Evolutionary conservation across 2,329 filamentous ascomycete species (phyloP).

Genomic region (Hymenoscyphus repandus): DNA sequence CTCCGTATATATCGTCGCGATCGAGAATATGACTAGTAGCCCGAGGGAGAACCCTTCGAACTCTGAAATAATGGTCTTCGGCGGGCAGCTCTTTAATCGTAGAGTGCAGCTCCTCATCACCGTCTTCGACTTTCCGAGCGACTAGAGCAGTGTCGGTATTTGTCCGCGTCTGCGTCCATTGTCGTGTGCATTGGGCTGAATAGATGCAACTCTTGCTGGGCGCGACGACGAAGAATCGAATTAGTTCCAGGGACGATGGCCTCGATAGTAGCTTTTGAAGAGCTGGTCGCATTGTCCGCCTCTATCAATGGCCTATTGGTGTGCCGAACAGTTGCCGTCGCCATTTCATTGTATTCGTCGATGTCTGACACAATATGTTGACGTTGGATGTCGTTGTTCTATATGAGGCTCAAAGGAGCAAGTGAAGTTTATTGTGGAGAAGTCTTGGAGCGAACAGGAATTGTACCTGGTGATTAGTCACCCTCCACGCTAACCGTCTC

Average conservation of each 20-base stretch:
- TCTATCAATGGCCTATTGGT: constrained; percentile 12
- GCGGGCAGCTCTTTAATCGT: no score
- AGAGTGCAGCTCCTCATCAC: neutral
- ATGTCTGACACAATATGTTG: neutral
- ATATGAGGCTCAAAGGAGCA: neutral
- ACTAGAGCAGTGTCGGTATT: neutral
- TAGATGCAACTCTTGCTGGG: neutral
- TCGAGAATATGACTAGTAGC: neutral
- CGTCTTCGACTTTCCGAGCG: no score
- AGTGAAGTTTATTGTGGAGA: neutral
- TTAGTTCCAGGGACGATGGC: constrained; percentile 25
- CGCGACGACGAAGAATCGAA: constrained; percentile 18
- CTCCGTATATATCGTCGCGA: neutral
- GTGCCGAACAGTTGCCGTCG: constrained; percentile 3
- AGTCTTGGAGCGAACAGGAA: neutral
- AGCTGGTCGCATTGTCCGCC: constrained; percentile 24
- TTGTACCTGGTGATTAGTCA: constrained; percentile 19
- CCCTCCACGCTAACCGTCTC: constrained; percentile 8
- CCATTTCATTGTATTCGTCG: constrained; percentile 22
- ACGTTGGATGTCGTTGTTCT: neutral
- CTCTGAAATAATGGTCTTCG: no score
- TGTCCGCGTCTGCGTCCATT: neutral
- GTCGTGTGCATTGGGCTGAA: neutral
- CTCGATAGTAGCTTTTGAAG: constrained; percentile 28
- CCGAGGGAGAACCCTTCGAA: no score